phyloP scores from a whole-genome alignment of 148 eudicot genomes.

The Dianthus caryophyllus region DNA sequence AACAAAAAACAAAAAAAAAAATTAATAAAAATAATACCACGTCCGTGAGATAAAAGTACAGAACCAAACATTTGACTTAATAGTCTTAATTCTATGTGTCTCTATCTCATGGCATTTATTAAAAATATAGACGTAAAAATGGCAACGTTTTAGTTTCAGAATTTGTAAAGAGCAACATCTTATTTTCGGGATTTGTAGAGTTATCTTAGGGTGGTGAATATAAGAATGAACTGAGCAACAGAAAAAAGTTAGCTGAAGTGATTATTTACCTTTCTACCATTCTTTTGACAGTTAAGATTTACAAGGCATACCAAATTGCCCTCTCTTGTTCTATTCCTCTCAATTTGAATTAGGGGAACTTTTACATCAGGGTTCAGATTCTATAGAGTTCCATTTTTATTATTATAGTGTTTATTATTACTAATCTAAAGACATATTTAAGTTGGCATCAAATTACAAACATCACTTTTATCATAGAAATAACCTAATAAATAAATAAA shows the following conservation, averaged over 20 bases:
- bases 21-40: slow-evolving; percentile 1
- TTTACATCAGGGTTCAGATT: not conserved
- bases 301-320: not conserved
- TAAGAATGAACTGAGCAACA: too few species aligned
- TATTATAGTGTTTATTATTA: not conserved
- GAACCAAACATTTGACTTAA: not conserved
- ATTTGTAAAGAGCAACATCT: too few species aligned
- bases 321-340: not conserved
- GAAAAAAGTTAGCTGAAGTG: too few species aligned
- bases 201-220: too few species aligned
- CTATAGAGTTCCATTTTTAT: not conserved
- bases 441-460: not conserved
- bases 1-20: not conserved
- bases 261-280: not conserved
- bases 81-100: too few species aligned
- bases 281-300: not conserved
- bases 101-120: too few species aligned
- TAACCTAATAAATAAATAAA: not conserved
- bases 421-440: not conserved
- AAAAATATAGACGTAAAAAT: too few species aligned
- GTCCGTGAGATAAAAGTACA: not conserved
- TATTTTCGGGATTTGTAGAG: too few species aligned
- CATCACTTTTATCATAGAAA: not conserved
- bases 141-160: too few species aligned
- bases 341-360: too few species aligned